Percentiles rank a stretch among this genome's conserved stretches.
phyloP scores from a whole-genome alignment of 495 filamentous ascomycete genomes.

The Hyaloscypha bicolor region DNA sequence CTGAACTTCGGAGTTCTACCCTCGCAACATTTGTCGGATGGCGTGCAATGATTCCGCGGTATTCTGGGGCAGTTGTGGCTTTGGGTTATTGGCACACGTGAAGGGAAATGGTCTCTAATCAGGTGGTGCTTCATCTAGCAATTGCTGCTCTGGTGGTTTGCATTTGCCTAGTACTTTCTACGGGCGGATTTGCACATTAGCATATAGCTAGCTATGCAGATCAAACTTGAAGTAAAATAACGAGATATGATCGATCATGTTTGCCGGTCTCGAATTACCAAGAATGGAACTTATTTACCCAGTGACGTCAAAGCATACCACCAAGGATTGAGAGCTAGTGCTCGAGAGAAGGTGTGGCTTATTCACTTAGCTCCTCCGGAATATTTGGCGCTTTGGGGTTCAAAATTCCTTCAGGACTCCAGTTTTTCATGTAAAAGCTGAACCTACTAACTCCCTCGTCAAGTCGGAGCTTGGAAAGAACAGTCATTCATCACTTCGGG shows the following conservation, averaged over 20 bases:
- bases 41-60: too few species aligned
- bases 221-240: neutral
- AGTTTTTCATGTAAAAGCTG: too few species aligned
- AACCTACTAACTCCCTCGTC: too few species aligned
- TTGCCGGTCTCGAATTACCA: neutral
- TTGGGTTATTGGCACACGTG: neutral
- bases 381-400: too few species aligned
- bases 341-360: too few species aligned
- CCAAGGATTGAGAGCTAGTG: too few species aligned
- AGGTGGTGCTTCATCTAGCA: neutral
- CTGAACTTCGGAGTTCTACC: neutral
- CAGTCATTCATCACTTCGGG: too few species aligned
- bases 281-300: too few species aligned
- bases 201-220: neutral
- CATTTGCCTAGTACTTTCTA: neutral
- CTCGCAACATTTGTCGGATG: conserved; percentile 1
- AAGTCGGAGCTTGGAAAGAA: too few species aligned
- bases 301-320: too few species aligned
- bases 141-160: neutral
- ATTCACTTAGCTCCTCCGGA: too few species aligned
- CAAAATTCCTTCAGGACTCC: too few species aligned
- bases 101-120: neutral
- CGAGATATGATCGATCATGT: neutral
- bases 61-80: neutral
- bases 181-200: neutral